Percentiles rank a stretch among this genome's conserved stretches.
Conservation (phyloP, 805 yeast genomes). For the Candida quercuum region DNA sequence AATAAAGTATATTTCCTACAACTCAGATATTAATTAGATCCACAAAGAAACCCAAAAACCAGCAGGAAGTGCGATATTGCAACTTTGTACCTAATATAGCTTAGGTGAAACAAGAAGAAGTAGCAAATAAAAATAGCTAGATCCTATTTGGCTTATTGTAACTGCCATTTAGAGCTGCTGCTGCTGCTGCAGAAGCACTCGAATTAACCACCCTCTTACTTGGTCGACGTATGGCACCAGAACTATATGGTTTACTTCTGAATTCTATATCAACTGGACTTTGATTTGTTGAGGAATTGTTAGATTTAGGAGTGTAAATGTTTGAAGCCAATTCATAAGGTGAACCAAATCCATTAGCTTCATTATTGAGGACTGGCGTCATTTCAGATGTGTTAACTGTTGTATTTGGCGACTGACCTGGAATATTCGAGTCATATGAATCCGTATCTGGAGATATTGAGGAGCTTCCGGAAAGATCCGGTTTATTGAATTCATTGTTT, state of each 20-base stretch:
- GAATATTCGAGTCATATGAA: slow-evolving; percentile 22
- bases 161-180: slow-evolving; percentile 10
- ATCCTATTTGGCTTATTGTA: too few species aligned
- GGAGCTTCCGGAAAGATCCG: slow-evolving; percentile 25
- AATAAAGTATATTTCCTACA: too few species aligned
- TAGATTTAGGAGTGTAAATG: slow-evolving; percentile 43
- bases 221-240: slow-evolving; percentile 17
- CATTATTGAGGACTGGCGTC: slow-evolving; percentile 16
- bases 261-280: slow-evolving; percentile 19
- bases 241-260: slow-evolving; percentile 19
- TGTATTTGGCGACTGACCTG: slow-evolving; percentile 26
- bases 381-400: slow-evolving; percentile 37
- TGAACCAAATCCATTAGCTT: slow-evolving; percentile 50
- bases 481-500: slow-evolving; percentile 17
- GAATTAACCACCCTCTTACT: slow-evolving; percentile 13
- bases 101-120: too few species aligned
- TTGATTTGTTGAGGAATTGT: slow-evolving; percentile 8
- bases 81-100: too few species aligned
- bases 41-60: too few species aligned
- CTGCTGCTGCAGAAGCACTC: slow-evolving; percentile 13
- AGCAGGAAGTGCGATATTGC: too few species aligned
- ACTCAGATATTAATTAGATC: too few species aligned
- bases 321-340: slow-evolving; percentile 68
- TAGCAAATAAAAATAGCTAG: too few species aligned
- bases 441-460: slow-evolving; percentile 25